phyloP scores from a whole-genome alignment of 2,329 filamentous ascomycete species.

The Cladosporium austrohemisphaericum region DNA sequence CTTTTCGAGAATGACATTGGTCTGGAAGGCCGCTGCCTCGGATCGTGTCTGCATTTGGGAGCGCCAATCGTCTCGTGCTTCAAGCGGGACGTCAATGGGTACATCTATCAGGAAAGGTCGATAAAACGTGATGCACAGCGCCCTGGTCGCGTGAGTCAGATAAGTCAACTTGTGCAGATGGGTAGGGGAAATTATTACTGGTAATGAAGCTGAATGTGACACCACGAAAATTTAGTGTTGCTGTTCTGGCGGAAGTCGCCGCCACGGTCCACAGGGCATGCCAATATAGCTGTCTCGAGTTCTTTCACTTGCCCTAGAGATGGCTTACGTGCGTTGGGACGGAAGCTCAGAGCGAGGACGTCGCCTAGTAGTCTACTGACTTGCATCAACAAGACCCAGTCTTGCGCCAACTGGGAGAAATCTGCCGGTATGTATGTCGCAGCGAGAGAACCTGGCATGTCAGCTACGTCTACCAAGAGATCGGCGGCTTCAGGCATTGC shows the following conservation, averaged over 20 bases:
- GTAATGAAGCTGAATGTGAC: slow-evolving; percentile 5
- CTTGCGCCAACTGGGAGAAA: slow-evolving; percentile 11
- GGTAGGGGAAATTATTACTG: not conserved
- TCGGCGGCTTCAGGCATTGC: slow-evolving; percentile 15
- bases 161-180: not conserved
- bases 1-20: slow-evolving; percentile 14
- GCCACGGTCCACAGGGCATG: slow-evolving; percentile 1
- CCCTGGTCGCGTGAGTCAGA: not conserved
- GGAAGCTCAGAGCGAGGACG: slow-evolving; percentile 11
- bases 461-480: slow-evolving; percentile 13
- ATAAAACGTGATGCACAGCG: slow-evolving; percentile 8
- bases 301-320: not conserved
- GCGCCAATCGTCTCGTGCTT: not conserved
- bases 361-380: slow-evolving; percentile 15
- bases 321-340: slow-evolving; percentile 10
- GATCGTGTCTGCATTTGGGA: slow-evolving; percentile 10
- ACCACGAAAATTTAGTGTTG: slow-evolving; percentile 1
- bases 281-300: slow-evolving; percentile 1
- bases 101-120: slow-evolving; percentile 4
- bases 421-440: slow-evolving; percentile 15
- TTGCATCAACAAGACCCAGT: slow-evolving; percentile 17
- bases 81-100: not conserved
- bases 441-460: slow-evolving; percentile 9
- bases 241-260: slow-evolving; percentile 1
- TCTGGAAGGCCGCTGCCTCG: slow-evolving; percentile 14